Evolutionary conservation across 2,329 filamentous ascomycete genomes (phyloP), one percentile per base, ranked within the genome.

Genomic region (Daldinia sp.): DNA sequence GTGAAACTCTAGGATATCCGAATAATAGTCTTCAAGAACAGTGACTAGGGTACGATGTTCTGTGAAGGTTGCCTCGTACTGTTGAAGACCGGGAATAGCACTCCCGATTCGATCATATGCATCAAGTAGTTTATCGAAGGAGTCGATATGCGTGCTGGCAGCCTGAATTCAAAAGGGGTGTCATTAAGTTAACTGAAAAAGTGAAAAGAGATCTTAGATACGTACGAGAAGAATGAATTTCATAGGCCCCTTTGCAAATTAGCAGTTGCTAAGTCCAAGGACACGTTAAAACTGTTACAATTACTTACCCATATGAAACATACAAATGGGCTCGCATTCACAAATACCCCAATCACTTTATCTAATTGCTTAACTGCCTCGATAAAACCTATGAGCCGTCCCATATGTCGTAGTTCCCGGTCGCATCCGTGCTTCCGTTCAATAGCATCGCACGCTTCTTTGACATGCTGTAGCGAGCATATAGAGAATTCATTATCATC

Each of bases 21-120:
- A 46, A 26, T 46, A 46, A 15, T 46, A 46, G 44, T 46, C 44
- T 46, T 46, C 44, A 18, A 46, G 44, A 26, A 46, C 44, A 1
- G 44, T 26, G 13, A 10, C 44, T 6, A 46, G 5, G 20, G 44
- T 20, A 4, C 4, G 44, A 28, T 46, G 44, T 15, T 26, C 20
- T 3, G 4, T 2, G 20, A 46, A 46, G 10, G 44, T 46, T 12
- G 9, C 9, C 20, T 15, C 20, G 10, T 46, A 46, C 3, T 20
- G 20, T 15, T 46, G 9, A 46, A 46, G 44, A 10, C 44, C 44
- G 15, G 20, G 44, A 9, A 46, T 46, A 13, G 44, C 20, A 13
- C 15, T 5, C 12, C 44, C 44, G 20, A 46, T 13, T 26, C 26
- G 44, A 23, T 2, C 44, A 26, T 46, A 46, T 12, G 12, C 44